Conservation (phyloP, 2,329 filamentous ascomycete genomes). For the Pseudodiploospora longispora region DNA sequence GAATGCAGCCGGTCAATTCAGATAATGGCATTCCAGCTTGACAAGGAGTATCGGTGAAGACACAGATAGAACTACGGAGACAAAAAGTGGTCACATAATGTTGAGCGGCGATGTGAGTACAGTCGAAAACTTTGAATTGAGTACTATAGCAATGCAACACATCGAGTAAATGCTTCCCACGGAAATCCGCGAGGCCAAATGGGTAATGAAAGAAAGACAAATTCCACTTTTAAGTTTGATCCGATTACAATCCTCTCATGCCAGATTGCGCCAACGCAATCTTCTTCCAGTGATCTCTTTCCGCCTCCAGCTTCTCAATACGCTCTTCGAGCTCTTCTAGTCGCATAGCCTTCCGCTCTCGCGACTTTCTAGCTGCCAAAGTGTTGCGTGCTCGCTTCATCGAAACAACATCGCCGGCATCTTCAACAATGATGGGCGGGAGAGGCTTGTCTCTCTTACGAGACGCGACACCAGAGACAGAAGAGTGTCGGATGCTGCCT, state of each 20-base stretch:
- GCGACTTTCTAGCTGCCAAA: constrained; percentile 85
- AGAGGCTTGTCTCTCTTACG: constrained; percentile 76
- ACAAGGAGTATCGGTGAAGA: no score
- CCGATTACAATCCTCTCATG: constrained; percentile 1
- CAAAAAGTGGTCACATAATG: no score
- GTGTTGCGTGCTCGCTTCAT: constrained; percentile 93
- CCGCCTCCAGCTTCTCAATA: constrained; percentile 61
- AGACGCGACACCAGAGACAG: constrained; percentile 60
- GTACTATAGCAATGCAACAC: background rate
- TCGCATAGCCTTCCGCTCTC: constrained; percentile 73
- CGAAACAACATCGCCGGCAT: constrained; percentile 65
- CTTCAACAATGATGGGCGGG: constrained; percentile 67
- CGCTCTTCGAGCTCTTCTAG: constrained; percentile 66
- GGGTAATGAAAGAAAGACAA: constrained; percentile 8
- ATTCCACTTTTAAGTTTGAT: constrained; percentile 6
- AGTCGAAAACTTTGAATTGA: background rate
- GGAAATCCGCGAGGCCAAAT: constrained; percentile 5
- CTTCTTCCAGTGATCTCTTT: constrained; percentile 59
- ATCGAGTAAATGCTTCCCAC: constrained; percentile 5
- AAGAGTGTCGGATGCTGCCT: constrained; percentile 52
- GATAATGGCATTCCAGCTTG: no score
- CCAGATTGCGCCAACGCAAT: constrained; percentile 38
- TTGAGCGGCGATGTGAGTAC: no score
- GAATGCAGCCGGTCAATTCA: no score
- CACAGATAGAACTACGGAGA: no score